phyloP scores from a whole-genome alignment of 192 early-diverging fungal species.

The Umbelopsis sp. region DNA sequence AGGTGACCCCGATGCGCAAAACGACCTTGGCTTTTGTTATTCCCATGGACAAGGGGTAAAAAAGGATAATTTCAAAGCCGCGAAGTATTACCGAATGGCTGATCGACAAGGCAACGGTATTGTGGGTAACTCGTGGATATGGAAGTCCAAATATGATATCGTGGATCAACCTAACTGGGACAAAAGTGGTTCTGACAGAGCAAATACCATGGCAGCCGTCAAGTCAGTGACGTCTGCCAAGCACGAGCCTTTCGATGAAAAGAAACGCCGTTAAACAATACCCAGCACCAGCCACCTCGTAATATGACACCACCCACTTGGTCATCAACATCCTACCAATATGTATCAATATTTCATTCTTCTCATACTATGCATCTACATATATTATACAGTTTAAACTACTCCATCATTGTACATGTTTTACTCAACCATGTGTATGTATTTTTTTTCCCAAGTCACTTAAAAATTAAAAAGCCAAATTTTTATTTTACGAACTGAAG shows the following conservation, averaged over 20 bases:
- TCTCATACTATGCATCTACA: not conserved
- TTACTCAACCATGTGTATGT: not conserved
- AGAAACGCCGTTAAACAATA: not conserved
- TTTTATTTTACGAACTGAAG: not conserved
- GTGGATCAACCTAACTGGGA: slow-evolving; percentile 22
- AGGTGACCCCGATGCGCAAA: slow-evolving; percentile 80
- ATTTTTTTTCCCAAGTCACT: not conserved
- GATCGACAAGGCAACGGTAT: slow-evolving; percentile 64
- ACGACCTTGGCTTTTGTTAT: slow-evolving; percentile 75
- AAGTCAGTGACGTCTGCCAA: not conserved
- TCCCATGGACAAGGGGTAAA: slow-evolving; percentile 76
- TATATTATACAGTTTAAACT: not conserved
- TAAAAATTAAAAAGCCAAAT: not conserved
- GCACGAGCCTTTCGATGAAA: not conserved
- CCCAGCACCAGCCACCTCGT: not conserved
- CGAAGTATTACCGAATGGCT: slow-evolving; percentile 76
- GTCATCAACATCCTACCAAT: not conserved
- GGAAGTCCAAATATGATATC: slow-evolving; percentile 73
- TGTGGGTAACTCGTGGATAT: slow-evolving; percentile 85
- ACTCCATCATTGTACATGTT: not conserved
- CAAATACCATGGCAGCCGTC: slow-evolving; percentile 17
- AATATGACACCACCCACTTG: too few relatives aligned
- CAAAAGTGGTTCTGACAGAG: not conserved
- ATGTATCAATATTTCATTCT: not conserved
- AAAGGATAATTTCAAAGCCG: slow-evolving; percentile 69